A percentile compares a stretch with the other conserved stretches of the same genome.
Conservation (phyloP, 2,329 filamentous ascomycete species). For the Penicillium sp. region DNA sequence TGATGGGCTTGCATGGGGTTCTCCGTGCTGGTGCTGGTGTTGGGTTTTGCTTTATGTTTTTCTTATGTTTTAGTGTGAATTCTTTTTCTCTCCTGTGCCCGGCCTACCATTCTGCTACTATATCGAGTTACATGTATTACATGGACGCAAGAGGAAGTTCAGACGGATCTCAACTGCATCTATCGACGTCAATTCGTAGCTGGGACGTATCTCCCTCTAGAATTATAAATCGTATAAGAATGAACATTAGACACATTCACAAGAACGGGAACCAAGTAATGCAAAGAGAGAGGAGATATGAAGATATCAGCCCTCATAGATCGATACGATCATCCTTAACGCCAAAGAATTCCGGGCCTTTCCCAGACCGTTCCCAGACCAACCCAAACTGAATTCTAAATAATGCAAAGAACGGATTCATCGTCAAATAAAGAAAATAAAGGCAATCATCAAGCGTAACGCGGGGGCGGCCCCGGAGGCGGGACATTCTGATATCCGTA, state of each 20-base stretch:
- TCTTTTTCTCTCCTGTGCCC: not conserved
- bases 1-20: constrained; percentile 2
- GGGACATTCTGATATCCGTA: constrained; percentile 32
- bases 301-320: not conserved
- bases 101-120: too few species aligned
- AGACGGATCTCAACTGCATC: not conserved
- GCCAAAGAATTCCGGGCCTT: constrained; percentile 1
- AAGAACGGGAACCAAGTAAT: constrained; percentile 2
- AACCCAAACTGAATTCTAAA: not conserved
- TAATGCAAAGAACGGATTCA: constrained; percentile 6
- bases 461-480: constrained; percentile 20
- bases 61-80: not conserved
- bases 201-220: not conserved
- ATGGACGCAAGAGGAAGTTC: too few species aligned
- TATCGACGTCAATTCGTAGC: not conserved
- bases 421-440: not conserved
- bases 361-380: not conserved
- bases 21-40: too few species aligned
- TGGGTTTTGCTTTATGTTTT: constrained; percentile 6
- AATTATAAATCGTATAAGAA: not conserved
- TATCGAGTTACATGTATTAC: too few species aligned
- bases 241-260: constrained; percentile 1
- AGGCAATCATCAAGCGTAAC: constrained; percentile 31
- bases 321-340: constrained; percentile 2
- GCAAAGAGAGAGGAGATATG: not conserved